These are phyloP conservation scores for Alternaria atra DNA, from an alignment of 2,329 filamentous ascomycete genomes.

Conservation along the genomic window DNA sequence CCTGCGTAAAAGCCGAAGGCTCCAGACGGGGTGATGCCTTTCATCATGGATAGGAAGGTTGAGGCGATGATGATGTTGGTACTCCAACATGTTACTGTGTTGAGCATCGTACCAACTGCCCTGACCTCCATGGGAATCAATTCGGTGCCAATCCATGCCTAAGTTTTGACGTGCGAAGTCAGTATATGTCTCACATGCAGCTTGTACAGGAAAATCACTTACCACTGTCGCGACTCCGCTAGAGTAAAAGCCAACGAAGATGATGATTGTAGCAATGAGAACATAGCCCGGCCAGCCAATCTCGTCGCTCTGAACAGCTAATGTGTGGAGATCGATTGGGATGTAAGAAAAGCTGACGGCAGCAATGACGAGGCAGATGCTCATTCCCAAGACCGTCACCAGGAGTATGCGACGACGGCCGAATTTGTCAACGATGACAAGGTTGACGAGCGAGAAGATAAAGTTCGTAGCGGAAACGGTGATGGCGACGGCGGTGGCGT, in stretches of 20 bases:
- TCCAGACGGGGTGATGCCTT: conserved; percentile 48
- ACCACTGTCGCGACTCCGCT: not conserved
- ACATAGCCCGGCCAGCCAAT: conserved; percentile 49
- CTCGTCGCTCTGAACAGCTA: conserved; percentile 40
- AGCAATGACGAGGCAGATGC: conserved; percentile 73
- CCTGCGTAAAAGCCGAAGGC: conserved; percentile 52
- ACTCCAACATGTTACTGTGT: conserved; percentile 45
- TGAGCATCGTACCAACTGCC: conserved; percentile 51
- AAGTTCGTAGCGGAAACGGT: conserved; percentile 86
- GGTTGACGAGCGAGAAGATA: conserved; percentile 76
- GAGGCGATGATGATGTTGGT: conserved; percentile 50
- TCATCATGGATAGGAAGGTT: conserved; percentile 53
- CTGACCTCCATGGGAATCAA: conserved; percentile 51
- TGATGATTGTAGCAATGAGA: conserved; percentile 50
- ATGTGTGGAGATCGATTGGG: conserved; percentile 54
- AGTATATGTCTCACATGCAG: too few species aligned
- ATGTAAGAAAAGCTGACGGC: conserved; percentile 75
- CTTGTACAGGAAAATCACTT: too few species aligned
- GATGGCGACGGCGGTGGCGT: conserved; percentile 80
- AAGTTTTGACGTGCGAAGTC: too few species aligned
- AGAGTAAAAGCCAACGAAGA: conserved; percentile 49
- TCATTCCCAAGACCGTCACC: conserved; percentile 70
- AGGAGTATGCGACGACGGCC: conserved; percentile 74
- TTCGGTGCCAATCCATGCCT: conserved; percentile 39
- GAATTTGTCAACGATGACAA: conserved; percentile 79